Conservation (phyloP, 2,329 filamentous ascomycete genomes). For the Clonostachys rhizophaga region DNA sequence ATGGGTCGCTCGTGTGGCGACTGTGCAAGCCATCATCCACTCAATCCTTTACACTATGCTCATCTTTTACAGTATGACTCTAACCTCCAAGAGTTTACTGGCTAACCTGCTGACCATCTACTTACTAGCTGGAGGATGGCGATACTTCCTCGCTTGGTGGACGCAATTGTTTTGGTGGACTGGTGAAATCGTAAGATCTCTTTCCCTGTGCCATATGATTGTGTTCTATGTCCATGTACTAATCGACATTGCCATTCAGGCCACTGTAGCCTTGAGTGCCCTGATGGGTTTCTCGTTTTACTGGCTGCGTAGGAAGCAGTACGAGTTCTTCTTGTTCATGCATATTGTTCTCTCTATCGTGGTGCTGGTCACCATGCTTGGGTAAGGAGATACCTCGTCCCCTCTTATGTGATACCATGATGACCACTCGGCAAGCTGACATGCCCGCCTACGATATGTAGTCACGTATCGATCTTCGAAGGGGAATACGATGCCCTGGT, state of each 20-base stretch:
- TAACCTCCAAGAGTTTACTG: no score
- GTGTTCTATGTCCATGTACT: not conserved
- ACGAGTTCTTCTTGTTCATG: constrained; percentile 42
- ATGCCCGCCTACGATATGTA: constrained; percentile 5
- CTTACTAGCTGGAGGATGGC: constrained; percentile 28
- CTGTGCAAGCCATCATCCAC: constrained; percentile 58
- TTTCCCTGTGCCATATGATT: not conserved
- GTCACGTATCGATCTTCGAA: constrained; percentile 47
- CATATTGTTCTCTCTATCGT: constrained; percentile 48
- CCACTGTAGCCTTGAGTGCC: constrained; percentile 37
- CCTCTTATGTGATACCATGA: constrained; percentile 4
- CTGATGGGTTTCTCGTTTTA: constrained; percentile 42
- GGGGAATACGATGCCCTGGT: constrained; percentile 42
- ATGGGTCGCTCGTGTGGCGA: constrained; percentile 59
- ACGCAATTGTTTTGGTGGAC: constrained; percentile 42
- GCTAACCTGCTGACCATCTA: not conserved
- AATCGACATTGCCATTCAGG: constrained; percentile 12
- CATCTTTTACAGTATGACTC: constrained; percentile 24
- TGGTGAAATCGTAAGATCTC: constrained; percentile 34
- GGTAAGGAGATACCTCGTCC: constrained; percentile 23
- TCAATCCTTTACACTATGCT: constrained; percentile 53
- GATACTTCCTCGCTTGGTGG: constrained; percentile 27
- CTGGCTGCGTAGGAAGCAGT: constrained; percentile 45
- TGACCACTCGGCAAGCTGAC: no score
- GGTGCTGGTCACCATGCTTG: constrained; percentile 43